Conservation (phyloP, 1,139 yeast species). For the Debaryomycetaceae sp. region DNA sequence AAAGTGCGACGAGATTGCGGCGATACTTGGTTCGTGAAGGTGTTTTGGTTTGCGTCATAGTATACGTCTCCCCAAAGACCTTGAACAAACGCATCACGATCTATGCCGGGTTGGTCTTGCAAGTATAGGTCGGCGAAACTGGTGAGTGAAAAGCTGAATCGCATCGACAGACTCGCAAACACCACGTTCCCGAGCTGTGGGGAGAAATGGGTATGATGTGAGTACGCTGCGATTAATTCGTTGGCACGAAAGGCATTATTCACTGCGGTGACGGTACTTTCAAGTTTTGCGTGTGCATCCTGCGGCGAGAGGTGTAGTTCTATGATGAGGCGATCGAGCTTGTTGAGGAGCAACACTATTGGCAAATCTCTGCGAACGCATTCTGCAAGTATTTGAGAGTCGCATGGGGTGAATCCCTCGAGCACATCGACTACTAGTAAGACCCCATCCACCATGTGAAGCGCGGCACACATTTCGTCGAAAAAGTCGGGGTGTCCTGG, state of each 20-base stretch:
- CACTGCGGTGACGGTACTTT: constrained; percentile 50
- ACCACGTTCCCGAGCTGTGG: constrained; percentile 59
- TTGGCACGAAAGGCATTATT: constrained; percentile 37
- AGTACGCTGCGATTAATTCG: constrained; percentile 15
- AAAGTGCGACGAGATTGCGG: constrained; percentile 40
- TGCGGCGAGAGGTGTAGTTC: constrained; percentile 67
- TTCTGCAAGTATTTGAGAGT: constrained; percentile 37
- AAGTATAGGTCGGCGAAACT: constrained; percentile 55
- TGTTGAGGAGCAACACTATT: constrained; percentile 59
- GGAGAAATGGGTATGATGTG: constrained; percentile 28
- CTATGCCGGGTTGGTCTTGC: constrained; percentile 17
- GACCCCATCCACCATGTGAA: constrained; percentile 54
- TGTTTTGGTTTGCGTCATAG: constrained; percentile 31
- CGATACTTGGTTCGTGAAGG: constrained; percentile 28
- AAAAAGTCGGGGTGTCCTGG: constrained; percentile 87
- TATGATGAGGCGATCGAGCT: constrained; percentile 69
- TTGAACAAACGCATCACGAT: constrained; percentile 32
- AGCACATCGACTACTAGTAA: constrained; percentile 71
- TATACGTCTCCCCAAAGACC: constrained; percentile 74
- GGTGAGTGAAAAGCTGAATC: constrained; percentile 52
- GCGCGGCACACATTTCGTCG: constrained; percentile 58
- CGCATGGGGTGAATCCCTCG: constrained; percentile 61
- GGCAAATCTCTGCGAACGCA: constrained; percentile 39
- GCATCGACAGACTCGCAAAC: constrained; percentile 59
- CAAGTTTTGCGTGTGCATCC: constrained; percentile 64